A percentile compares a stretch with the other conserved stretches of the same genome.
Evolutionary conservation across 1,139 yeast genomes (phyloP).

Genomic region (Saccharomycopsis crataegensis): DNA sequence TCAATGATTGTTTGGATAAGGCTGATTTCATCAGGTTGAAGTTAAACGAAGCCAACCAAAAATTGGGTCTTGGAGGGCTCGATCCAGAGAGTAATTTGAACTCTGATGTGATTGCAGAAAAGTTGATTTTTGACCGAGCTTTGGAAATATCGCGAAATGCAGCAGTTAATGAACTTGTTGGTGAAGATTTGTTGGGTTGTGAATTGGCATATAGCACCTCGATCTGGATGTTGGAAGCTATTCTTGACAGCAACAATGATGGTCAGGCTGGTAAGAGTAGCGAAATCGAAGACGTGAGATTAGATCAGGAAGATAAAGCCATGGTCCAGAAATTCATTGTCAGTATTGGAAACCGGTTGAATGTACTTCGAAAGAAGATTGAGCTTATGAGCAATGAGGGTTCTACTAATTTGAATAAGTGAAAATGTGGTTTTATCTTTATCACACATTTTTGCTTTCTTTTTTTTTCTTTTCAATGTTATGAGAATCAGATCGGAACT

Average conservation of each 20-base stretch:
- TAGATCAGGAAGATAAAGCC: conserved; percentile 64
- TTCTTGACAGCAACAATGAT: conserved; percentile 38
- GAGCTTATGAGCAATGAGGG: conserved; percentile 4
- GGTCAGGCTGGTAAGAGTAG: conserved; percentile 11
- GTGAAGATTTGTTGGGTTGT: conserved; percentile 71
- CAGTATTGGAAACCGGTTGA: conserved; percentile 56
- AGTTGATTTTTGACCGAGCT: conserved; percentile 84
- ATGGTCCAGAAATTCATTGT: conserved; percentile 73
- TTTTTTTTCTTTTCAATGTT: neutral
- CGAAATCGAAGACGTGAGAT: conserved; percentile 24
- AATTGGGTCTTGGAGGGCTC: conserved; percentile 16
- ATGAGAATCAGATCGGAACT: neutral
- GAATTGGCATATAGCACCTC: conserved; percentile 87
- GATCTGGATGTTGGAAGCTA: conserved; percentile 90
- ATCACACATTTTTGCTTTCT: neutral
- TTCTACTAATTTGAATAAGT: neutral
- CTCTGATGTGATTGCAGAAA: conserved; percentile 56
- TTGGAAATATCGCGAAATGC: conserved; percentile 88
- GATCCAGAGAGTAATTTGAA: neutral
- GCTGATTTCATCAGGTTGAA: conserved; percentile 69
- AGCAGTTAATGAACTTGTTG: conserved; percentile 77
- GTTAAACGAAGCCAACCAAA: conserved; percentile 43
- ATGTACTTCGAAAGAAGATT: conserved; percentile 16
- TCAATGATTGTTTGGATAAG: conserved; percentile 81
- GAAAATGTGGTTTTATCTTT: neutral